Evolutionary conservation across 352 stramenopile species (phyloP), one percentile per base, ranked within the genome.

Genomic region (Phytophthora podocarpi): DNA sequence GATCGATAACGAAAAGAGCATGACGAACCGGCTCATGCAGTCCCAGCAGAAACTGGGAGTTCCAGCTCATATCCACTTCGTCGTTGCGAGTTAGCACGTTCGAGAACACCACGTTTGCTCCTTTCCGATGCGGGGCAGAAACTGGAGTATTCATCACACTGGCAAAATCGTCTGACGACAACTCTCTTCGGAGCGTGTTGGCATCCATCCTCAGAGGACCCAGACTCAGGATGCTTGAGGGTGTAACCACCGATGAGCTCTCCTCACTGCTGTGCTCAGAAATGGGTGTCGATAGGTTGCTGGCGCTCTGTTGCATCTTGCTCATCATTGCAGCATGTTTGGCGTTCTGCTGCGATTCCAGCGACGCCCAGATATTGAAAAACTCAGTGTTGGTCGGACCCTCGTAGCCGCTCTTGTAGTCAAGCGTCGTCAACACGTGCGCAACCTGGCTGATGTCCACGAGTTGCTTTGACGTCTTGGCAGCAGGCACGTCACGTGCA

Each of bases 361-460:
- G 24, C 12, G 57, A 64, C 5, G 58, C 59, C 84, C 81, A 93
- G 23, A 91, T 82, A 56, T 91, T 93, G 24, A 73, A 63, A 49
- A 67, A 59, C 16, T 79, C 70, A 2, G 62, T 55, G 13, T 64
- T 60, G 0, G 18, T 41, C 28, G 71, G 64, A 5, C 39, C 54
- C 21, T 80, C 74, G 47, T 93, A 93, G 41, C 82, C 85, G 24
- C 62, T 74, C 37, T 82, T 85, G 54, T 88, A 93, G 61, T 92
- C 82, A 26, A 87, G 80, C 11, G 80, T 87, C 18, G 82, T 89
- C 35, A 94, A 58, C 42, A 91, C 81, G 37, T 92, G 70, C 16
- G 85, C 76, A 20, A 94, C 80, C 31, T 94, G 85, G n/a, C 75
- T 78, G 49, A 94, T 90, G 52, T 94, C 85, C 24, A 94, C 78